These are phyloP conservation scores for Fusarium miscanthi DNA, from an alignment of 2,329 filamentous ascomycete species.

Conservation along the genomic window DNA sequence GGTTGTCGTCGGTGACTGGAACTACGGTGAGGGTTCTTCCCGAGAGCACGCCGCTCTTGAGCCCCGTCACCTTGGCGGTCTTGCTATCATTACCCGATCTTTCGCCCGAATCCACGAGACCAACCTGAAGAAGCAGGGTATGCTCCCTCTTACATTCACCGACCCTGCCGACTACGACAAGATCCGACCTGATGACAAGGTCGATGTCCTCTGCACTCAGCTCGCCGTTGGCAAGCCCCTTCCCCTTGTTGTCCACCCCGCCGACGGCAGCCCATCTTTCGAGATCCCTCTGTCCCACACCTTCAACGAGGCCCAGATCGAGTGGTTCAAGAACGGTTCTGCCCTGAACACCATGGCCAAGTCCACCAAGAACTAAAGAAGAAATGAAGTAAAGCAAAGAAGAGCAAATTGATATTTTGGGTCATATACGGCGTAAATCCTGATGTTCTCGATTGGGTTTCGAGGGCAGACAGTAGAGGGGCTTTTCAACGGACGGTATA, in stretches of 20 bases:
- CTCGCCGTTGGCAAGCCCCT: conserved; percentile 92
- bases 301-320: conserved; percentile 97
- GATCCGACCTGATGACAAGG: conserved; percentile 90
- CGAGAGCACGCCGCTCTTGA: conserved; percentile 98
- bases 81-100: conserved; percentile 94
- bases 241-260: conserved; percentile 91
- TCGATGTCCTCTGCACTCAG: conserved; percentile 90
- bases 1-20: conserved; percentile 99
- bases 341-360: conserved; percentile 99
- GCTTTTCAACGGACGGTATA: conserved; percentile 32
- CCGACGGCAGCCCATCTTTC: conserved; percentile 79
- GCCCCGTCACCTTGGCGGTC: conserved; percentile 94
- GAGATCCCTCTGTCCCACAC: conserved; percentile 91
- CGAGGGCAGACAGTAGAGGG: conserved; percentile 44
- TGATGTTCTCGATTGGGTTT: conserved; percentile 43
- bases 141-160: conserved; percentile 96
- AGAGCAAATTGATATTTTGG: conserved; percentile 40
- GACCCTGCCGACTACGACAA: conserved; percentile 98
- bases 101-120: conserved; percentile 99
- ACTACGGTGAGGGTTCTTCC: conserved; percentile 97
- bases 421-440: conserved; percentile 44
- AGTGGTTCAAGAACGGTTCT: conserved; percentile 99
- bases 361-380: conserved; percentile 53
- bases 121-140: conserved; percentile 99
- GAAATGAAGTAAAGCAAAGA: conserved; percentile 24